These are phyloP conservation scores for Boletus rubropictus DNA, from an alignment of 768 basidiomycete species.

Conservation along the genomic window DNA sequence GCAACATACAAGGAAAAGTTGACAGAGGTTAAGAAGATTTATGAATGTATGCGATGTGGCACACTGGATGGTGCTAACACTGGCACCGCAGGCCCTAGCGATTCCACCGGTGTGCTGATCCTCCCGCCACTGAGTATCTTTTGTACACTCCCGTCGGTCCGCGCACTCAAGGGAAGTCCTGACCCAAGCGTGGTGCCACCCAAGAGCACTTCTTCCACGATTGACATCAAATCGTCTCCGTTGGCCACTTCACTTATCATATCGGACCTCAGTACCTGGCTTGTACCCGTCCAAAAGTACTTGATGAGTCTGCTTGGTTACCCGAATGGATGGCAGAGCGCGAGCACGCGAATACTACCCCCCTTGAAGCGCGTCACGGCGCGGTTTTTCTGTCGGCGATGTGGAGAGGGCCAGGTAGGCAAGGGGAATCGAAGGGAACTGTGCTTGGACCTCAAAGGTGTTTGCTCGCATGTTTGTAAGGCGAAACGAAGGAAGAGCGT, in stretches of 20 bases:
- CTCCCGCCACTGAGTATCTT: constrained; percentile 48
- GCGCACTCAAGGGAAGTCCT: constrained; percentile 27
- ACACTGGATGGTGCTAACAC: not conserved
- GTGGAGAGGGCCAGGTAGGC: constrained; percentile 34
- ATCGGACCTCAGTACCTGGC: constrained; percentile 47
- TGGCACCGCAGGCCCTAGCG: not conserved
- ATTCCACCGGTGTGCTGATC: constrained; percentile 3
- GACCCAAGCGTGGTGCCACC: constrained; percentile 7
- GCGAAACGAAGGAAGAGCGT: not conserved
- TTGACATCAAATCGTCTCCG: constrained; percentile 21
- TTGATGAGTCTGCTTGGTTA: constrained; percentile 47
- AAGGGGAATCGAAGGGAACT: constrained; percentile 33
- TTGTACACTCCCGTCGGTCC: constrained; percentile 43
- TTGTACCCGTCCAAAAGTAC: constrained; percentile 35
- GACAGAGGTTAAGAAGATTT: constrained; percentile 37
- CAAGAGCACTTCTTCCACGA: not conserved
- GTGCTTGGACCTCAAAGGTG: constrained; percentile 53
- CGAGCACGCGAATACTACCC: constrained; percentile 42
- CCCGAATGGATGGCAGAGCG: constrained; percentile 43
- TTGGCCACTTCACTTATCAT: constrained; percentile 36
- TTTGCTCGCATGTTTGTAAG: constrained; percentile 56
- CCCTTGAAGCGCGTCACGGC: constrained; percentile 56
- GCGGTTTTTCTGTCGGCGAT: constrained; percentile 52
- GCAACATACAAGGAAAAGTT: constrained; percentile 23
- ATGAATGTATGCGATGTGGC: constrained; percentile 41